Evolutionary conservation across 2,329 filamentous ascomycete species (phyloP), one percentile per base, ranked within the genome.

Genomic region (Anthostomella pinea): DNA sequence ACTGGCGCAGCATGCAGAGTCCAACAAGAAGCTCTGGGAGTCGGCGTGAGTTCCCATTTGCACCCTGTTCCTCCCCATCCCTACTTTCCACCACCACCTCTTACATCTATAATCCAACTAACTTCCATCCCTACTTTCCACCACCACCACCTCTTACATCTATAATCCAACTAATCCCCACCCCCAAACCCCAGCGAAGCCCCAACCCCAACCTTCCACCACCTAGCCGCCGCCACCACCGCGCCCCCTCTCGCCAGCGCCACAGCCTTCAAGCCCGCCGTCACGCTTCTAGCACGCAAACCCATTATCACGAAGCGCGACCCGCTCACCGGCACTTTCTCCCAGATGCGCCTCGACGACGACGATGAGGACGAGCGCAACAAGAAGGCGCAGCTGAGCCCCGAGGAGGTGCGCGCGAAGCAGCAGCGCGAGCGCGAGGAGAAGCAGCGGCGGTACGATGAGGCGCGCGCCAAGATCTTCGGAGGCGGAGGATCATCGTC

Each of bases 361-460:
- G 74, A 74, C 19, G 81, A 83, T 26, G 85, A 85, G 35, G 77
- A 82, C 17, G 77, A 80, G 37, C 64, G 68, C 31, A 65, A 68
- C 35, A 80, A 77, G 57, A 76, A 78, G 45, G 69, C 73, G 14
- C 79, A 81, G 50, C 76, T 79, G 27, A 85, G 79, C 0, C 77
- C 83, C 3, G 86, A 91, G 52, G 85, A 95, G 66, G 77, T 89
- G 21, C 81, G 85, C 44, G 77, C 81, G 16, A 85, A 85, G 56
- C 86, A 90, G 35, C 80, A 88, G 58, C 75, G 77, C 31, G 87
- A 95, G 52, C 77, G 81, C 8, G 89, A 94, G 57, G 89, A 95
- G 66, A 95, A 93, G 68, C 86, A 95, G 67, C 81, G 81, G 38
- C 85, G 85, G 43, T 96, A 96, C 59, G 86, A 94, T 43, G 89